phyloP scores from a whole-genome alignment of 495 filamentous ascomycete species.

The Talaromyces borbonicus region DNA sequence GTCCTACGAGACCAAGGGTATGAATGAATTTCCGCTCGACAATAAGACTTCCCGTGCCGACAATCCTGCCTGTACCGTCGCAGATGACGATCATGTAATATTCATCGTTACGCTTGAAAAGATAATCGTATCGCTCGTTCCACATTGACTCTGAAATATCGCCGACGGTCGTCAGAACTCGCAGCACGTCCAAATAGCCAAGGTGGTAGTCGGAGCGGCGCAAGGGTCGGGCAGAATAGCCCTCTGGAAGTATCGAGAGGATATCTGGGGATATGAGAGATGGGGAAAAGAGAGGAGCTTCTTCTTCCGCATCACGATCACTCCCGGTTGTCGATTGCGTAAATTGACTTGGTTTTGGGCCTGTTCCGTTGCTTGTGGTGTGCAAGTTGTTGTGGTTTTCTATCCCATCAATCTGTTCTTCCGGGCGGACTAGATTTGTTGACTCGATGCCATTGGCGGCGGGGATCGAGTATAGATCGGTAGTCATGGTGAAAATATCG shows the following conservation, averaged over 20 bases:
- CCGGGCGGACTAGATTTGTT: constrained; percentile 4
- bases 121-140: constrained; percentile 74
- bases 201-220: constrained; percentile 64
- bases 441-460: constrained; percentile 3
- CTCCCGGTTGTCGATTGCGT: constrained; percentile 23
- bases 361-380: constrained; percentile 2
- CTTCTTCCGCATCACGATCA: constrained; percentile 16
- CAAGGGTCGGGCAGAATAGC: constrained; percentile 76
- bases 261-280: constrained; percentile 71
- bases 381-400: constrained; percentile 3
- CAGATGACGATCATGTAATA: constrained; percentile 82
- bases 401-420: background rate
- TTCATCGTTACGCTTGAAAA: constrained; percentile 62
- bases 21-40: constrained; percentile 55
- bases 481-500: background rate
- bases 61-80: constrained; percentile 58
- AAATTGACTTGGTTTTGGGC: background rate
- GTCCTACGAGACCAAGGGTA: constrained; percentile 57
- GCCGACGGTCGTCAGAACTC: constrained; percentile 86
- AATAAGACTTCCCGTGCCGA: constrained; percentile 80
- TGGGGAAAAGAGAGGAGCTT: constrained; percentile 61
- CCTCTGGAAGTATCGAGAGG: constrained; percentile 57
- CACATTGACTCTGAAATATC: constrained; percentile 70
- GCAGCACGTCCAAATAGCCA: constrained; percentile 77
- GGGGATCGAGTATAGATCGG: constrained; percentile 7